Percentiles rank a stretch among this genome's conserved stretches.
These are phyloP conservation scores for Funneliformis mosseae DNA, from an alignment of 192 early-diverging fungal genomes.

Conservation along the genomic window DNA sequence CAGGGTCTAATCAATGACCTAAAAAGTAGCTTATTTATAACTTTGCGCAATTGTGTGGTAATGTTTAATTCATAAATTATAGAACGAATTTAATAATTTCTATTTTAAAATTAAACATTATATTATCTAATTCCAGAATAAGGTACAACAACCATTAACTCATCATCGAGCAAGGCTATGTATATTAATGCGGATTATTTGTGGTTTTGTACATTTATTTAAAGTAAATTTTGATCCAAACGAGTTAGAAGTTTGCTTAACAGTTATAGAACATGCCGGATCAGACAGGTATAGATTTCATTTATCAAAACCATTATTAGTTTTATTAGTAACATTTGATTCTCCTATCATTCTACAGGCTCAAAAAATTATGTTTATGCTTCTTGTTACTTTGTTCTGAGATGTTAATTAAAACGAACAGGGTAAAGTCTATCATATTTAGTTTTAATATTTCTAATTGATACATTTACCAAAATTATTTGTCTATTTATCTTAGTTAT, in stretches of 20 bases:
- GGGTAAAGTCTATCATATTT: background rate
- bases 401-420: background rate
- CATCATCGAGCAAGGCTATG: slow-evolving; percentile 3
- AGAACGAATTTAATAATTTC: background rate
- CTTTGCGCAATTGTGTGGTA: background rate
- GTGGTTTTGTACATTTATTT: slow-evolving; percentile 2
- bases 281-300: slow-evolving; percentile 6
- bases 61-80: background rate
- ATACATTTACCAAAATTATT: background rate
- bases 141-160: background rate
- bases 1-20: background rate
- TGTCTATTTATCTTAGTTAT: background rate
- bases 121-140: background rate
- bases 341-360: background rate
- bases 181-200: slow-evolving; percentile 12
- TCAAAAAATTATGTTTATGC: slow-evolving; percentile 22
- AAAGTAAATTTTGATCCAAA: background rate
- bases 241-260: background rate
- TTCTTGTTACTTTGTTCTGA: slow-evolving; percentile 14
- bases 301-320: background rate
- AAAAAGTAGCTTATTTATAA: background rate
- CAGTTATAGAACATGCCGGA: background rate
- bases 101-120: background rate
- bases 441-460: background rate
- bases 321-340: background rate